Conservation (phyloP, 495 filamentous ascomycete species). For the Hypomontagnella submonticulosa region DNA sequence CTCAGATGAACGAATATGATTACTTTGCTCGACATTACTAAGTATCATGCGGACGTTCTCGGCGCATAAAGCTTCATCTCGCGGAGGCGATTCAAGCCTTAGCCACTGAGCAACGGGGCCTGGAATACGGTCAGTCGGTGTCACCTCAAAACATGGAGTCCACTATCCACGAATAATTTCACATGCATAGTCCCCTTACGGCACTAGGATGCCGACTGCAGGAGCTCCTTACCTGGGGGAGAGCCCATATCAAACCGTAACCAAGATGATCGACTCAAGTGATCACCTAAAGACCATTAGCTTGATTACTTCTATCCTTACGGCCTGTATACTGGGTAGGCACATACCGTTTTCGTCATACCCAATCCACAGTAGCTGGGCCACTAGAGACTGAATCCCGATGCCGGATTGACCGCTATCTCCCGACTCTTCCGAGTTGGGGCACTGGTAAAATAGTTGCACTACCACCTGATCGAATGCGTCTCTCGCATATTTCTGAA, state of each 20-base stretch:
- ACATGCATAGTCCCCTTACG: too few species aligned
- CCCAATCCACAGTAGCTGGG: slow-evolving; percentile 9
- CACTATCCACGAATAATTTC: too few species aligned
- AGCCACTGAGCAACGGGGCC: slow-evolving; percentile 7
- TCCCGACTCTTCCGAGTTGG: not conserved
- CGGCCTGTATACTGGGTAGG: not conserved
- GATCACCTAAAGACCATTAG: not conserved
- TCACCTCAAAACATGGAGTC: too few species aligned
- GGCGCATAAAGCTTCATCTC: slow-evolving; percentile 7
- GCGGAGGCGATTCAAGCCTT: slow-evolving; percentile 1
- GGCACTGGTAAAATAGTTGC: not conserved
- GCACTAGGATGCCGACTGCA: too few species aligned
- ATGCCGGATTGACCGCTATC: not conserved
- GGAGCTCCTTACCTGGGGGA: slow-evolving; percentile 9
- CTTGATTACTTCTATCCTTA: not conserved
- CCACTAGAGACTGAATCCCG: not conserved
- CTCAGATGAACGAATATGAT: not conserved
- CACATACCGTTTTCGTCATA: slow-evolving; percentile 12
- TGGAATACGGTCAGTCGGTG: not conserved
- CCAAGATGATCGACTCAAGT: slow-evolving; percentile 5
- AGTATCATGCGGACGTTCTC: slow-evolving; percentile 17
- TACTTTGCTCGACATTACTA: not conserved
- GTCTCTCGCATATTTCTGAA: not conserved
- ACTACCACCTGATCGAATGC: not conserved
- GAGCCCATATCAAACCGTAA: slow-evolving; percentile 17